Evolutionary conservation across 1,139 yeast species (phyloP), one percentile per base, ranked within the genome.

Genomic region (Pichia inconspicua): DNA sequence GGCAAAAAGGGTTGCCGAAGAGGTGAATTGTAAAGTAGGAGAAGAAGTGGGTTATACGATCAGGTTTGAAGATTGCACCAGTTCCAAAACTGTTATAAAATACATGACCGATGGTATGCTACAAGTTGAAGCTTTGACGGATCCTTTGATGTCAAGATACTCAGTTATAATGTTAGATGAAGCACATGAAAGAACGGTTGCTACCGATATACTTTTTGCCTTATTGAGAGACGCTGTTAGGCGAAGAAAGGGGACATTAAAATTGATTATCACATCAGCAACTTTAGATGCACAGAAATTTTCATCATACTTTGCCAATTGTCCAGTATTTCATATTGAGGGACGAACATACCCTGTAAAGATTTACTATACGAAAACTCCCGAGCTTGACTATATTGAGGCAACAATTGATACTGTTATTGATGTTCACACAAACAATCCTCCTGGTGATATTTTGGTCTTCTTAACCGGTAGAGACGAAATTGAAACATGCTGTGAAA

Each of bases 51-150:
- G 88, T 36, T 82, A 81, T 59, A 71, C 77, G 5, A 85, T 92
- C 56, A 84, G 99, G 72, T 92, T 92, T 64, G 98, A 94, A 58
- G 92, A 92, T 67, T 84, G 80, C 55, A 86, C 96, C 2, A 74
- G 84, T 40, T 74, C 76, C 44, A 82, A 78, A 57, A 92, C 99
- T 1, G 76, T 86, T 43, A 74, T 92, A 60, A 90, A 90, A 67
- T 92, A 92, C 70, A 88, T 92, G 97, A 92, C 99, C 11, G 99
- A 92, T 71, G 99, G 99, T 81, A 90, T 92, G 97, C 75, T 92
- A 48, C 73, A 92, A 58, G 78, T 97, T 62, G 99, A 92, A 68
- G 97, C 97, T 25, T 88, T 92, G 96, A 90, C 84, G 52, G 98
- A 92, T 66, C 97, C 90, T 55, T 77, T 82, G 53, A 74, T 92